Base-by-base conservation (phyloP, 2,329 filamentous ascomycete species). In the Karstenula rhodostoma region DNA sequence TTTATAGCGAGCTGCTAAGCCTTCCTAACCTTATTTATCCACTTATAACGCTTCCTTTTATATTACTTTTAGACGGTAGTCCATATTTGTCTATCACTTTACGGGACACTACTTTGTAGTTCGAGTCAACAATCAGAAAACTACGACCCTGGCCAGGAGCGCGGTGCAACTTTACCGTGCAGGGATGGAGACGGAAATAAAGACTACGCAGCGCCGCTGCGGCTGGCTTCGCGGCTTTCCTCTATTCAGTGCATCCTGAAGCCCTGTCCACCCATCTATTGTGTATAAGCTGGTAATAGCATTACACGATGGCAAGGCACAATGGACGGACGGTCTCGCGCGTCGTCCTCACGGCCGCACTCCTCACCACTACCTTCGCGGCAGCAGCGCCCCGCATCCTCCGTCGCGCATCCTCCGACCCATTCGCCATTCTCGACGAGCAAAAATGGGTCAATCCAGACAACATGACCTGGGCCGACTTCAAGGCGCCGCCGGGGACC, bases 381-480 rank as follows among this genome's bases (percentile, higher is more conserved):
- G 56, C 68, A 29, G 58, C 68, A 3, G 47, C 65, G 15, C 57
- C 62, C 19, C 60, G 62, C 42, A 57, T 61, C 25, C 53, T 25
- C 15, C 63, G 53, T 23, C 60, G 48, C 32, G 37, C 64, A 25
- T 47, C 43, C n/a, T 64, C 61, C 19, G 78, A 82, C 47, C 82
- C 83, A 0, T 86, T 86, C 65, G 73, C 78, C 17, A 74, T 83
- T 3, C 76, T 86, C 37, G 84, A 86, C 64, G 78, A 79, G 42
- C 84, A 86, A 67, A 78, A 82, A 35, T 84, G 83, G 81, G 81
- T 82, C 8, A 84, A 85, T 59, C 83, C 83, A 0, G 82, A 85
- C 62, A 80, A 84, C 68, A 85, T 85, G 83, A 84, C 82, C 10
- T 84, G 82, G 82, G 78, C 68, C 6, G 82, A 86, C 61, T 86